Percentiles rank a stretch among this genome's conserved stretches.
These are phyloP conservation scores for Diaporthe caulivora DNA, from an alignment of 2,329 filamentous ascomycete genomes.

Conservation along the genomic window DNA sequence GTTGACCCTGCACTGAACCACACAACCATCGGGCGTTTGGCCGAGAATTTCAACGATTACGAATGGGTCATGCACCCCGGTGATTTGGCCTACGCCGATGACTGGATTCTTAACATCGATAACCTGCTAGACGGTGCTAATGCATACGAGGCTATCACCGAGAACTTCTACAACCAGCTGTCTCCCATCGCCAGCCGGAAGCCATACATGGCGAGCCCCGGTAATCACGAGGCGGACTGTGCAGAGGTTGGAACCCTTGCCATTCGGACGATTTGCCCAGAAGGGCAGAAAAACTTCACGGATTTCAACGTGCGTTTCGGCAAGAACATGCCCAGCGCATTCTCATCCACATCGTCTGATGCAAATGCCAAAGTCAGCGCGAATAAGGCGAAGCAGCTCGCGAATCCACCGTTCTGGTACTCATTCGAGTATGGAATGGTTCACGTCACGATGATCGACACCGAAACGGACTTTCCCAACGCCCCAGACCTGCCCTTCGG, in stretches of 20 bases:
- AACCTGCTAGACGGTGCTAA: slow-evolving; percentile 62
- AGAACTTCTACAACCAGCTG: slow-evolving; percentile 68
- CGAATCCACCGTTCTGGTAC: slow-evolving; percentile 70
- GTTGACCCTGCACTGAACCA: slow-evolving; percentile 67
- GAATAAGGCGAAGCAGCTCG: slow-evolving; percentile 57
- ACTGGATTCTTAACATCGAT: slow-evolving; percentile 62
- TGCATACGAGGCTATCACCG: slow-evolving; percentile 68
- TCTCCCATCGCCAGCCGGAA: slow-evolving; percentile 66
- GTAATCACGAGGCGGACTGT: slow-evolving; percentile 71
- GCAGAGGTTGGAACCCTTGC: slow-evolving; percentile 51
- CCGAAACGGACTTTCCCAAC: slow-evolving; percentile 66
- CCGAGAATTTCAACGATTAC: slow-evolving; percentile 64
- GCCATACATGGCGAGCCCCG: slow-evolving; percentile 67
- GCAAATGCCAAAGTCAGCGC: slow-evolving; percentile 56
- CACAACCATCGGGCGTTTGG: slow-evolving; percentile 68
- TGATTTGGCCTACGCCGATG: slow-evolving; percentile 70
- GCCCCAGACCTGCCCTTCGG: slow-evolving; percentile 60
- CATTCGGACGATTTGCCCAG: slow-evolving; percentile 53
- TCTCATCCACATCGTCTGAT: slow-evolving; percentile 61
- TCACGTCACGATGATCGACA: slow-evolving; percentile 67
- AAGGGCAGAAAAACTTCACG: slow-evolving; percentile 71
- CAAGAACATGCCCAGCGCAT: slow-evolving; percentile 63
- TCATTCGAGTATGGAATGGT: slow-evolving; percentile 71
- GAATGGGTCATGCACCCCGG: slow-evolving; percentile 67
- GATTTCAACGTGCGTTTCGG: slow-evolving; percentile 69